Base-by-base conservation (phyloP, 2,329 filamentous ascomycete genomes). In the Penicillium sp. region DNA sequence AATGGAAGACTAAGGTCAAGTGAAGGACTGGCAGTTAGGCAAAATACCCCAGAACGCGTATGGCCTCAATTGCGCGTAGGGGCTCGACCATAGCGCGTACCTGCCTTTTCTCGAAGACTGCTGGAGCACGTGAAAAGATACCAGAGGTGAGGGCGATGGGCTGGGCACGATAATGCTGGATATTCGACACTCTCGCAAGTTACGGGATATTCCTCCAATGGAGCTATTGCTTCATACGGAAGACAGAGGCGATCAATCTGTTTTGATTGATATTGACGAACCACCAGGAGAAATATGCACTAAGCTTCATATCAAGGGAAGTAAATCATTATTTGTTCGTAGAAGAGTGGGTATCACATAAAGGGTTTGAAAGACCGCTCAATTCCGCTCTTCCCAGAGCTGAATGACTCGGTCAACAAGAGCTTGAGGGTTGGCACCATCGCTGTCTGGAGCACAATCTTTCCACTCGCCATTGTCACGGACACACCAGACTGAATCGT, bases 401-500 rank as follows among this genome's bases (percentile, higher is more conserved):
- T 87, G 87, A 79, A 93, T 85, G 63, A 98, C 86, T 75, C 91
- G 88, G 68, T 86, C 80, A 54, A 96, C 85, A 55, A 98, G 82
- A 69, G 92, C 89, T 66, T 72, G 66, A 6, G 78, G 75, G n/a
- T 77, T 66, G 50, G 74, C 75, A 5, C 75, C 76, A 85, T 64
- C 80, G 79, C 56, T 87, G 69, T 50, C 91, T 89, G 68, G 82
- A 4, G 88, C 86, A 73, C 94, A 97, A 65, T 95, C 84, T 58
- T 79, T 88, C 92, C 93, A 98, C 69, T 89, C 72, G 13, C 88
- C 89, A 24, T 79, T 85, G 73, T 98, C 93, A 52, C 89, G 84
- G 63, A 98, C 85, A 77, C 95, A 99, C 79, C 95, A 91, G 56
- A 90, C 81, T 73, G 94, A 81, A 56, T 91, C 83, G 71, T 96